Evolutionary conservation across 2,329 filamentous ascomycete species (phyloP).

Genomic region (Pseudopithomyces chartarum): DNA sequence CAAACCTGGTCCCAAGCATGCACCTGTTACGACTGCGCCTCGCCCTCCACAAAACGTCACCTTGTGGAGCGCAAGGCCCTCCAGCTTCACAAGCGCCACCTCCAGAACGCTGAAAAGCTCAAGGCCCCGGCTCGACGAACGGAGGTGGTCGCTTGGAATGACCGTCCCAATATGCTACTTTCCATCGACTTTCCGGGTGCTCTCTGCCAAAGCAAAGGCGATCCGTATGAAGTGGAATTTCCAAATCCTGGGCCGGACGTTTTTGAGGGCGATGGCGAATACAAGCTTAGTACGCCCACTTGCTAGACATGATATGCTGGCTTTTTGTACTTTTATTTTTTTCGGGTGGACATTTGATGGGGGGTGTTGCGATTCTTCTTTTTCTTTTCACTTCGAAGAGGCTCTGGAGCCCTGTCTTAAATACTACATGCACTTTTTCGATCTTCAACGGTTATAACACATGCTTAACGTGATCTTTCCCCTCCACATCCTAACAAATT

Average conservation of each 20-base stretch:
- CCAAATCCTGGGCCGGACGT: conserved; percentile 51
- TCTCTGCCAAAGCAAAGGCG: conserved; percentile 42
- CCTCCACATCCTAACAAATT: too few species aligned
- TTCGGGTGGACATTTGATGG: too few species aligned
- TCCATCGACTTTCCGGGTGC: conserved; percentile 47
- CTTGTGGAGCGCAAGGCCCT: conserved; percentile 39
- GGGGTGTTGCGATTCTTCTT: too few species aligned
- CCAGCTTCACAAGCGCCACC: conserved; percentile 32
- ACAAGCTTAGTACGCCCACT: conserved; percentile 47
- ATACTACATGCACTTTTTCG: too few species aligned
- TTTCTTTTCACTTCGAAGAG: too few species aligned
- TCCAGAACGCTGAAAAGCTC: conserved; percentile 12
- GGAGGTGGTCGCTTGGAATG: conserved; percentile 41
- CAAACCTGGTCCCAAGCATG: conserved; percentile 28
- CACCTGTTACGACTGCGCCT: conserved; percentile 26
- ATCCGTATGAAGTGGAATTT: conserved; percentile 50
- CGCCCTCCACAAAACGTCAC: conserved; percentile 25
- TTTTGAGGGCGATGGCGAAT: conserved; percentile 50
- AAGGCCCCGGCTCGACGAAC: conserved; percentile 33
- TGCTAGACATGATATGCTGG: conserved; percentile 11
- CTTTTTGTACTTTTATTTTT: too few species aligned
- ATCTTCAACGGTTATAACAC: too few species aligned
- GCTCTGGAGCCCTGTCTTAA: too few species aligned
- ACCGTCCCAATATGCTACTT: conserved; percentile 50
- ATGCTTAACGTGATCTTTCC: too few species aligned